phyloP scores from a whole-genome alignment of 495 filamentous ascomycete species.

The Aspergillus avenaceus region DNA sequence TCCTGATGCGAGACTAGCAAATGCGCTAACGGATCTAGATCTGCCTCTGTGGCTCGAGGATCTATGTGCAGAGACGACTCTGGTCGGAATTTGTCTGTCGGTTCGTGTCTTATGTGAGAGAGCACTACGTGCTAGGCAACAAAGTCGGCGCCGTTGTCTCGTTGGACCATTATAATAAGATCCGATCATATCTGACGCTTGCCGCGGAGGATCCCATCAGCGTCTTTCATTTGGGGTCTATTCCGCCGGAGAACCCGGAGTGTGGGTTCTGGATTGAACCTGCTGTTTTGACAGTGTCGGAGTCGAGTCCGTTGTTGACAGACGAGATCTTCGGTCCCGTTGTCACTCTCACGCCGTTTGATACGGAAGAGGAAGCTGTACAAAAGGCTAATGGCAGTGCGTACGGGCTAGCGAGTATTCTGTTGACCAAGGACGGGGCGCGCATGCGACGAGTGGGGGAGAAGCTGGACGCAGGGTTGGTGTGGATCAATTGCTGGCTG shows the following conservation, averaged over 20 bases:
- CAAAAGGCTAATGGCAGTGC: conserved; percentile 45
- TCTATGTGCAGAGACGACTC: conserved; percentile 47
- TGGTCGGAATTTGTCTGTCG: conserved; percentile 4
- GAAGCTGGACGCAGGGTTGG: conserved; percentile 16
- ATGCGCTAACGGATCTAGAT: conserved; percentile 3
- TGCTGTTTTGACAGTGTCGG: conserved; percentile 37
- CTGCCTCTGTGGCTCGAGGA: conserved; percentile 44
- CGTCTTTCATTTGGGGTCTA: conserved; percentile 7
- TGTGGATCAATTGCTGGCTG: conserved; percentile 20
- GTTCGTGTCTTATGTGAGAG: conserved; percentile 12
- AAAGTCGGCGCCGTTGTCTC: conserved; percentile 18
- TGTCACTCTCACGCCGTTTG: conserved; percentile 44
- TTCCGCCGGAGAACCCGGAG: conserved; percentile 5
- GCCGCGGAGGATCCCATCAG: conserved; percentile 7
- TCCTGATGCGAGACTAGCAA: background rate
- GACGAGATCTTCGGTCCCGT: conserved; percentile 55
- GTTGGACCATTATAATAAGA: conserved; percentile 8
- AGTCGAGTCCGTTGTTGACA: conserved; percentile 25
- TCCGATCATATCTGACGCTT: conserved; percentile 12
- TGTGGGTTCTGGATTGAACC: conserved; percentile 42
- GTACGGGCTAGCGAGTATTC: conserved; percentile 28
- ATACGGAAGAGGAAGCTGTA: conserved; percentile 51
- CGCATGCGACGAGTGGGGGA: conserved; percentile 15
- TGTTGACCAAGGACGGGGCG: conserved; percentile 13
- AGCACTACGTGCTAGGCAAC: conserved; percentile 7